Base-by-base conservation (phyloP, 805 yeast genomes). In the Kluyveromyces nonfermentans region DNA sequence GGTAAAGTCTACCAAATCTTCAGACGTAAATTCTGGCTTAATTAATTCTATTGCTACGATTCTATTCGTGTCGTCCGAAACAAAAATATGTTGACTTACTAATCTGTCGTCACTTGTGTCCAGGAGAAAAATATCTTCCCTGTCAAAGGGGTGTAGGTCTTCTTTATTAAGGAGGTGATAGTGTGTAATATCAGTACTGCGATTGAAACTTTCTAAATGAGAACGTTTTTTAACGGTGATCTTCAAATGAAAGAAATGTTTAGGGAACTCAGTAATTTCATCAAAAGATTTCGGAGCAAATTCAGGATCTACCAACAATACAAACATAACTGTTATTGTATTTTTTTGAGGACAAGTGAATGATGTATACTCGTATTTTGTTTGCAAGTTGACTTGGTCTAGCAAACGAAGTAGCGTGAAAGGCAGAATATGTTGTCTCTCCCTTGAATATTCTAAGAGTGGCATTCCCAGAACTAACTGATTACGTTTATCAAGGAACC, bases 21-120 rank as follows among this genome's bases (percentile, higher is more conserved):
- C 49, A 8, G 47, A 25, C 5, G 67, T 48, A 48, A 86, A 73
- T 47, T 77, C 80, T 1, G 75, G 72, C 14, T 64, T 60, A 37
- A 70, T 74, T 0, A 82, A 63, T 49, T 77, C 76, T 14, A 80
- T 70, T 46, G 82, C 60, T 15, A 83, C 38, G n/a, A 73, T 47
- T 14, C 66, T 71, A 32, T 71, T 69, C 0, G 78, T 70, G 22
- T 64, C 63, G 18, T 65, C 56, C 33, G 77, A 72, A 1, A 73
- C 68, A 53, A 61, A 76, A 10, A 69, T 70, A 1, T 74, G 76
- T 16, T 71, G 62, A 46, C 76, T 80, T 8, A 71, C 34, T 2
- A 72, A 39, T 10, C 54, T 49, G 1, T 77, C 74, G n/a, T 56
- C 51, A 14, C 31, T 31, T 8, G 47, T 36, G 37, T 54, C 53